These are phyloP conservation scores for Coelastrella sp. DNA, from an alignment of 139 green algal species.

Conservation along the genomic window DNA sequence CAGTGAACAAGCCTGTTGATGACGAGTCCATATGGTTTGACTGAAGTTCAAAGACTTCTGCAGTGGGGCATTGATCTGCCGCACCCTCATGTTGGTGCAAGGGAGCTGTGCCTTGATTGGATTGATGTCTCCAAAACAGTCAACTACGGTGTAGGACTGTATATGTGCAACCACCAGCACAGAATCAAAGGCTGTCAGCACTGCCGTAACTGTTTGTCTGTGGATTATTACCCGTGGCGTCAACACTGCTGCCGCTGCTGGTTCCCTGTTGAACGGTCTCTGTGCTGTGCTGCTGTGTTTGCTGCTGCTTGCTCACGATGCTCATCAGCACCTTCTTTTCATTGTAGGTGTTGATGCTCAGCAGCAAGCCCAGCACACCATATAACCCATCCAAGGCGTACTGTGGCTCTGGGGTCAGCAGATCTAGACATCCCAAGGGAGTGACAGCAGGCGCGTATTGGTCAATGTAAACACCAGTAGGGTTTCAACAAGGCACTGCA, in stretches of 20 bases:
- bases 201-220: neutral
- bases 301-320: neutral
- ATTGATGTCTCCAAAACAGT: too few species aligned
- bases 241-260: neutral
- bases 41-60: too few species aligned
- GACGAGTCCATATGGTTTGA: too few species aligned
- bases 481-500: neutral
- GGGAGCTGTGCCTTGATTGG: too few species aligned
- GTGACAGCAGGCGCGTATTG: neutral
- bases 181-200: neutral
- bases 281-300: neutral
- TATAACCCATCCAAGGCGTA: slow-evolving; percentile 39
- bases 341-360: slow-evolving; percentile 51
- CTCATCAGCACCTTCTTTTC: slow-evolving; percentile 47
- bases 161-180: too few species aligned
- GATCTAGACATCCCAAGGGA: neutral
- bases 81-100: too few species aligned
- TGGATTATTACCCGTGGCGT: too few species aligned
- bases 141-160: too few species aligned
- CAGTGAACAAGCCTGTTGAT: too few species aligned
- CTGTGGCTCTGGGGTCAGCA: slow-evolving; percentile 15
- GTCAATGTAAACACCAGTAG: too few species aligned
- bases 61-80: too few species aligned
- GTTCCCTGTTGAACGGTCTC: neutral
- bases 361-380: slow-evolving; percentile 44